Conservation (phyloP, 2,329 filamentous ascomycete species). For the Botrytis paeoniae region DNA sequence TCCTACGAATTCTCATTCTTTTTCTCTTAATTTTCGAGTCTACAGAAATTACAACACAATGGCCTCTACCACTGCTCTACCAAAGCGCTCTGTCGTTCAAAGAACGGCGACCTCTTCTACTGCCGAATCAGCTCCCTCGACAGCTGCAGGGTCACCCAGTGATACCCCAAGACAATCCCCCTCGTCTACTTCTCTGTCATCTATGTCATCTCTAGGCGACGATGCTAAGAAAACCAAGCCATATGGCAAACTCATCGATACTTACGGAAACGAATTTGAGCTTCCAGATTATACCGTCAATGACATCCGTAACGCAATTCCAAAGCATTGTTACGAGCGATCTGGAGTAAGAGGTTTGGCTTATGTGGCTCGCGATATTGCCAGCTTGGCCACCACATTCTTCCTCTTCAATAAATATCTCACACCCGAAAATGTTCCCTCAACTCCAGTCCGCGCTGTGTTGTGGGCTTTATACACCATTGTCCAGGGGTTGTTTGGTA, state of each 20-base stretch:
- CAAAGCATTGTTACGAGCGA: slow-evolving; percentile 93
- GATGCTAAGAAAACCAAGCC: slow-evolving; percentile 40
- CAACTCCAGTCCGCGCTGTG: slow-evolving; percentile 59
- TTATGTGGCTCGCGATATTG: slow-evolving; percentile 83
- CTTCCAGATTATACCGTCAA: slow-evolving; percentile 97
- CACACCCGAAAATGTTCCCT: slow-evolving; percentile 79
- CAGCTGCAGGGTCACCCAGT: slow-evolving; percentile 54
- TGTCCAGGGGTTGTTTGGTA: slow-evolving; percentile 88
- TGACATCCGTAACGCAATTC: slow-evolving; percentile 94
- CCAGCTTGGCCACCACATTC: slow-evolving; percentile 72
- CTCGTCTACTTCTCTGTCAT: slow-evolving; percentile 90
- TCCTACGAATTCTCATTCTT: neutral
- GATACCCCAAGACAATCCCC: slow-evolving; percentile 62
- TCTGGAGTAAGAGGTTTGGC: slow-evolving; percentile 70
- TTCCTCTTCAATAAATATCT: slow-evolving; percentile 85
- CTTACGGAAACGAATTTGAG: slow-evolving; percentile 91
- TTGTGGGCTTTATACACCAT: slow-evolving; percentile 66
- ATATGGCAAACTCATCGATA: slow-evolving; percentile 75
- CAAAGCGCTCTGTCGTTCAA: slow-evolving; percentile 28
- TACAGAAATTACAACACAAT: slow-evolving; percentile 26
- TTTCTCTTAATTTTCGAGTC: neutral
- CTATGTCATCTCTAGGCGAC: slow-evolving; percentile 66
- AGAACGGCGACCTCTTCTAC: slow-evolving; percentile 34
- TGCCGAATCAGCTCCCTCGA: slow-evolving; percentile 46
- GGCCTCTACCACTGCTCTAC: slow-evolving; percentile 37